These are phyloP conservation scores for Zychaea mexicana DNA, from an alignment of 371 early-diverging fungal species.

Conservation along the genomic window DNA sequence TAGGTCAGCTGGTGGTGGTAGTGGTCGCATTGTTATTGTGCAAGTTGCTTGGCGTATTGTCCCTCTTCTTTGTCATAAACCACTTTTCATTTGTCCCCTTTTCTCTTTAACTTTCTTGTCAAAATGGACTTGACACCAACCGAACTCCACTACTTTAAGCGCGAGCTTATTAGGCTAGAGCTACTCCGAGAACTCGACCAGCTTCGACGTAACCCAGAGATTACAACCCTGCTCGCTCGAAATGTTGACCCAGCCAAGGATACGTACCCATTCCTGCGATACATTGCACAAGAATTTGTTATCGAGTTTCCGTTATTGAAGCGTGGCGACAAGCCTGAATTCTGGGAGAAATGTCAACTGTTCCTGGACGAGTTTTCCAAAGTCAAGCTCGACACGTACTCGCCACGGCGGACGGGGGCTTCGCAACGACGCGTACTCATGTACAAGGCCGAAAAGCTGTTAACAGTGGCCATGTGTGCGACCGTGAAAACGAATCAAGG, in stretches of 20 bases:
- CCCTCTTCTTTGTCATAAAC: no score
- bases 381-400: conserved; percentile 24
- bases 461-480: conserved; percentile 26
- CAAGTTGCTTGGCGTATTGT: no score
- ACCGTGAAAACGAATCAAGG: conserved; percentile 29
- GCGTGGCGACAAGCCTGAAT: conserved; percentile 19
- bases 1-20: no score
- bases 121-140: conserved; percentile 25
- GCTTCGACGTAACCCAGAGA: conserved; percentile 15
- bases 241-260: conserved; percentile 2
- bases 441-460: conserved; percentile 25
- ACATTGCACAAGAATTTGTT: conserved; percentile 28
- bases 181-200: conserved; percentile 21
- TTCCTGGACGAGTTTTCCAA: conserved; percentile 28
- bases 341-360: conserved; percentile 31
- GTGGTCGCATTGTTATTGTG: no score
- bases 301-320: conserved; percentile 34
- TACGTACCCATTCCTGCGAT: conserved; percentile 25
- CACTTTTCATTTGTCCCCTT: background rate
- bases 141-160: conserved; percentile 32
- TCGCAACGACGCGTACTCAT: conserved; percentile 27
- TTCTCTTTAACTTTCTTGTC: background rate
- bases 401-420: conserved; percentile 22
- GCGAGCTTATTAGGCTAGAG: conserved; percentile 28
- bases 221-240: conserved; percentile 4